Percentiles rank a stretch among this genome's conserved stretches.
Evolutionary conservation across 2,329 filamentous ascomycete species (phyloP).

Genomic region (Trichoderma sp.): DNA sequence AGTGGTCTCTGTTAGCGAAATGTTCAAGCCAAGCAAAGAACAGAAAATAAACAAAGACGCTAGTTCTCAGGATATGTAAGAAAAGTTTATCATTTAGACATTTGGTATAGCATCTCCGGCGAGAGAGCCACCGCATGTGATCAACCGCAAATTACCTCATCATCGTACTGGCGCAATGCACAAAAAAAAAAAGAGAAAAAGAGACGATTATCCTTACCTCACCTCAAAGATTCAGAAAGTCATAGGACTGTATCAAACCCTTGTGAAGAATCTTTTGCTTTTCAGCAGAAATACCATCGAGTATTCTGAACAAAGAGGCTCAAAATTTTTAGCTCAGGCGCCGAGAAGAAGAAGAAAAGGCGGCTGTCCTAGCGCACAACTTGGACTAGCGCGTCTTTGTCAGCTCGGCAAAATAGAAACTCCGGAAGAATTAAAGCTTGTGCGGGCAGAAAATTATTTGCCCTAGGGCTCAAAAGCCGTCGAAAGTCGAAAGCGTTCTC

Average conservation of each 20-base stretch:
- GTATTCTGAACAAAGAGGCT: slow-evolving; percentile 19
- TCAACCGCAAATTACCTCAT: slow-evolving; percentile 99
- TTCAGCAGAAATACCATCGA: not conserved
- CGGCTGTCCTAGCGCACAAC: slow-evolving; percentile 25
- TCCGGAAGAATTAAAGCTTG: slow-evolving; percentile 29
- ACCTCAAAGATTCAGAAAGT: slow-evolving; percentile 30
- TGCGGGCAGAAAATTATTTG: slow-evolving; percentile 30
- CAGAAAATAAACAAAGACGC: slow-evolving; percentile 30
- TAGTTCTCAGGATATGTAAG: slow-evolving; percentile 95
- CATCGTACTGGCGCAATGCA: slow-evolving; percentile 50
- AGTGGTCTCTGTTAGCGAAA: slow-evolving; percentile 13
- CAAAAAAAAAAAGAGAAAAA: slow-evolving; percentile 19
- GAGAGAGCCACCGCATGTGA: slow-evolving; percentile 77
- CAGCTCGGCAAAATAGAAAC: slow-evolving; percentile 34
- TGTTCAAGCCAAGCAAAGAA: slow-evolving; percentile 1
- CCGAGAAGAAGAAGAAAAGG: slow-evolving; percentile 11
- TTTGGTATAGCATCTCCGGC: slow-evolving; percentile 85
- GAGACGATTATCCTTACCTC: slow-evolving; percentile 34
- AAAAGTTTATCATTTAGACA: slow-evolving; percentile 86
- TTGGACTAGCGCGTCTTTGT: not conserved
- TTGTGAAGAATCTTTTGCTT: not conserved
- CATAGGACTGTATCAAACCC: not conserved
- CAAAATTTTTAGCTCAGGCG: slow-evolving; percentile 17
- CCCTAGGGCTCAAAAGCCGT: slow-evolving; percentile 39
- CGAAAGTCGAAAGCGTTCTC: slow-evolving; percentile 27